Conservation (phyloP, 2,329 filamentous ascomycete genomes). For the Calonectria crousiana region DNA sequence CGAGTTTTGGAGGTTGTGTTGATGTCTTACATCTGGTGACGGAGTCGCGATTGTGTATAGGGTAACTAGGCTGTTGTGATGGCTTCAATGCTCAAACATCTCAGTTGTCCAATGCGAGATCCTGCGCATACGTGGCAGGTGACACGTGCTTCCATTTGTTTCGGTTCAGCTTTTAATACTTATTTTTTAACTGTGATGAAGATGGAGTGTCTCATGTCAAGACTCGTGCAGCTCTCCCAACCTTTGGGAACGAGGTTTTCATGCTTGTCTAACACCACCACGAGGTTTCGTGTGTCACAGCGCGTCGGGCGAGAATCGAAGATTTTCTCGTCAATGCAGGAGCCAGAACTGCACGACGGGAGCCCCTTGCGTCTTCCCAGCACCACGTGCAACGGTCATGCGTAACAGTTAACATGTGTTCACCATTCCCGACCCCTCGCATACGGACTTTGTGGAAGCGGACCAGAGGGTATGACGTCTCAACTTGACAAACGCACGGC, state of each 20-base stretch:
- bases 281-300: neutral
- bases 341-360: neutral
- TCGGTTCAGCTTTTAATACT: neutral
- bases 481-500: neutral
- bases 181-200: neutral
- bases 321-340: neutral
- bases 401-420: neutral
- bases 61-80: conserved; percentile 20
- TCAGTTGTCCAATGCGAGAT: neutral
- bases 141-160: neutral
- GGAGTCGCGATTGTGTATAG: conserved; percentile 25
- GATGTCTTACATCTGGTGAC: neutral
- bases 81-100: neutral
- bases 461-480: neutral
- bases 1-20: neutral
- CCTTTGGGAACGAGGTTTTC: neutral
- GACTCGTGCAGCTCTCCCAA: too few species aligned
- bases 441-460: neutral
- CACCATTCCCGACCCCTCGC: neutral
- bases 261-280: neutral
- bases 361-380: neutral
- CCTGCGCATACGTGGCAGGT: neutral
- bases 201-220: neutral
- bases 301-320: neutral
- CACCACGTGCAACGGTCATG: neutral